These are phyloP conservation scores for Ambrosiella beaveri DNA, from an alignment of 2,329 filamentous ascomycete genomes.

Conservation along the genomic window DNA sequence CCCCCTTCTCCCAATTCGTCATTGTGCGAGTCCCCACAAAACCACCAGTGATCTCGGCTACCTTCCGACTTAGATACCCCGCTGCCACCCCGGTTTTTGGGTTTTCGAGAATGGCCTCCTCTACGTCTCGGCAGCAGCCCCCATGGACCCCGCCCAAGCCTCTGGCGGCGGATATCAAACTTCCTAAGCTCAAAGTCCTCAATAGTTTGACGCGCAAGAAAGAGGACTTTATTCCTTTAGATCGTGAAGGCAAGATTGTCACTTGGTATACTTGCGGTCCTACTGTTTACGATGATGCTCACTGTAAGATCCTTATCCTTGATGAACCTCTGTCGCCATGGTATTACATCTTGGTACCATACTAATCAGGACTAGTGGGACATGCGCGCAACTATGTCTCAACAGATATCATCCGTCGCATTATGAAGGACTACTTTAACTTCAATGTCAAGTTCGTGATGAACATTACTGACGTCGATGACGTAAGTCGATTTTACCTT, in stretches of 20 bases:
- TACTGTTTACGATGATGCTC: slow-evolving; percentile 68
- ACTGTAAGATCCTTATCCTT: slow-evolving; percentile 22
- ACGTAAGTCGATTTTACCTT: slow-evolving; percentile 22
- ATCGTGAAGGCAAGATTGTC: slow-evolving; percentile 12
- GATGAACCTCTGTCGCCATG: not conserved
- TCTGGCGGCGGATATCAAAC: slow-evolving; percentile 6
- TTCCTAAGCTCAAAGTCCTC: slow-evolving; percentile 12
- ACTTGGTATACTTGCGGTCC: slow-evolving; percentile 62
- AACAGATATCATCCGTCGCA: slow-evolving; percentile 72
- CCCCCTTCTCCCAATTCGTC: not conserved
- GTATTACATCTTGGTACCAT: not conserved
- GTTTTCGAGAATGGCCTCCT: slow-evolving; percentile 10
- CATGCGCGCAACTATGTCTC: slow-evolving; percentile 84
- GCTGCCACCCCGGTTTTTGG: not conserved
- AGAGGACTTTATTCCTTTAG: slow-evolving; percentile 13
- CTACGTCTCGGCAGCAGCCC: slow-evolving; percentile 11
- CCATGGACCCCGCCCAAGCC: slow-evolving; percentile 10
- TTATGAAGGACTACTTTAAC: slow-evolving; percentile 67
- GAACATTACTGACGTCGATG: slow-evolving; percentile 79
- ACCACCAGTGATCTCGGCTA: not conserved
- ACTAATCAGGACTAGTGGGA: slow-evolving; percentile 28
- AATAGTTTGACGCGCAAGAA: slow-evolving; percentile 13
- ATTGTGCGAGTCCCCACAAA: not conserved
- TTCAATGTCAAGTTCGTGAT: slow-evolving; percentile 77
- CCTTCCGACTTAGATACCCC: not conserved